Percentiles rank a stretch among this genome's conserved stretches.
Conservation (phyloP, 2,329 filamentous ascomycete genomes). For the Alternaria solani region DNA sequence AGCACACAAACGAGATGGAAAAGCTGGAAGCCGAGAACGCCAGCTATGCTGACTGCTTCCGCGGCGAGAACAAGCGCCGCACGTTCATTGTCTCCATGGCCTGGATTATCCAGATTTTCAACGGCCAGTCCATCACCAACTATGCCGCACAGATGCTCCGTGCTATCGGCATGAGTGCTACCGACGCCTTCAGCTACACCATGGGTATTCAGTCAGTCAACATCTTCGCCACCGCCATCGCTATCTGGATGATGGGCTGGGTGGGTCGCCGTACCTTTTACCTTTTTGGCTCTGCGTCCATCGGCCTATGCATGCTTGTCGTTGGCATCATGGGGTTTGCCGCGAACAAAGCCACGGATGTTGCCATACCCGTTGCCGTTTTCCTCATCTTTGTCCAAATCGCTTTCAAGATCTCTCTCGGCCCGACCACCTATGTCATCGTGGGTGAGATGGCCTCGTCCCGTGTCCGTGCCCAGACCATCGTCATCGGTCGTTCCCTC, state of each 20-base stretch:
- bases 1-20: slow-evolving; percentile 80
- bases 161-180: slow-evolving; percentile 48
- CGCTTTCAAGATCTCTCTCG: slow-evolving; percentile 59
- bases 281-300: slow-evolving; percentile 20
- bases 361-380: slow-evolving; percentile 23
- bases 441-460: slow-evolving; percentile 81
- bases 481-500: slow-evolving; percentile 70
- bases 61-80: slow-evolving; percentile 56
- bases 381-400: slow-evolving; percentile 26
- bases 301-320: slow-evolving; percentile 5
- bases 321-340: slow-evolving; percentile 26
- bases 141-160: slow-evolving; percentile 52
- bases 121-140: slow-evolving; percentile 27
- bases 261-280: slow-evolving; percentile 69
- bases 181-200: slow-evolving; percentile 49
- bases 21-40: slow-evolving; percentile 69
- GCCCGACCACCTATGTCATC: slow-evolving; percentile 84
- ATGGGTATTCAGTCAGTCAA: slow-evolving; percentile 66
- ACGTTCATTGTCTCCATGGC: slow-evolving; percentile 69
- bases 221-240: slow-evolving; percentile 77
- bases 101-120: slow-evolving; percentile 52
- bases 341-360: slow-evolving; percentile 11
- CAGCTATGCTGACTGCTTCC: slow-evolving; percentile 81
- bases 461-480: slow-evolving; percentile 86
- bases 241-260: slow-evolving; percentile 80